Conservation (phyloP, 1,284 basidiomycete genomes). For the Heterobasidion occidentale region DNA sequence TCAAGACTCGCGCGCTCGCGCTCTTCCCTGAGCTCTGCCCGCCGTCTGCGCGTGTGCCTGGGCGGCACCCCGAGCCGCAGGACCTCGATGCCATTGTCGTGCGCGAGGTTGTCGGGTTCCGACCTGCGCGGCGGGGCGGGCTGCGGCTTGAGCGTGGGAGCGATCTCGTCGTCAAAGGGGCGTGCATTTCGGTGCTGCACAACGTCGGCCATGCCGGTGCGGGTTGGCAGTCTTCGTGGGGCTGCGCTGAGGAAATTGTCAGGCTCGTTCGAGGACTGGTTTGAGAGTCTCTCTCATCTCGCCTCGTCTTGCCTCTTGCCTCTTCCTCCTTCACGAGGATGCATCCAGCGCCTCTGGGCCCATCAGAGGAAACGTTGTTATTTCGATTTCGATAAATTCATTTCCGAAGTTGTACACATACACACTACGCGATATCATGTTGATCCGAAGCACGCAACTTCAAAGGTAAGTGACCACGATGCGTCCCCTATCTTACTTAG, state of each 20-base stretch:
- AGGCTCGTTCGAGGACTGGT: not conserved
- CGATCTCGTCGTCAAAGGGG: conserved; percentile 18
- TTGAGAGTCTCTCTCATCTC: no score
- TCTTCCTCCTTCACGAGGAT: no score
- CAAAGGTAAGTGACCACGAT: no score
- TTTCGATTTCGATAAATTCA: no score
- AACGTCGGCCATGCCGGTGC: conserved; percentile 42
- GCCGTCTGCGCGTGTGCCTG: conserved; percentile 35
- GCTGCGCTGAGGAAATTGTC: conserved; percentile 21
- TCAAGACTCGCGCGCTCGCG: conserved; percentile 48
- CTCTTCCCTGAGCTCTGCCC: conserved; percentile 65
- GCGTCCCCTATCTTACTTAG: no score
- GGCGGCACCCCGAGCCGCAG: conserved; percentile 45
- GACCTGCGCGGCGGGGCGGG: conserved; percentile 38
- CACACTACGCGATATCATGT: no score
- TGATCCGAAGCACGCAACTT: no score
- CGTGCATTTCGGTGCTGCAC: conserved; percentile 28
- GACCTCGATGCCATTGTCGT: conserved; percentile 56
- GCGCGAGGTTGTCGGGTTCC: conserved; percentile 57
- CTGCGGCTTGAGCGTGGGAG: conserved; percentile 28
- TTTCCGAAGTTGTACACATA: no score
- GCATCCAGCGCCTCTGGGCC: no score
- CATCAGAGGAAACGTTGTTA: no score
- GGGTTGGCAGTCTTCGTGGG: conserved; percentile 40
- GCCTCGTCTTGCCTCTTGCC: no score